Percentiles rank a stretch among this genome's conserved stretches.
Conservation (phyloP, 2,329 filamentous ascomycete species). For the Clonostachys sp. region DNA sequence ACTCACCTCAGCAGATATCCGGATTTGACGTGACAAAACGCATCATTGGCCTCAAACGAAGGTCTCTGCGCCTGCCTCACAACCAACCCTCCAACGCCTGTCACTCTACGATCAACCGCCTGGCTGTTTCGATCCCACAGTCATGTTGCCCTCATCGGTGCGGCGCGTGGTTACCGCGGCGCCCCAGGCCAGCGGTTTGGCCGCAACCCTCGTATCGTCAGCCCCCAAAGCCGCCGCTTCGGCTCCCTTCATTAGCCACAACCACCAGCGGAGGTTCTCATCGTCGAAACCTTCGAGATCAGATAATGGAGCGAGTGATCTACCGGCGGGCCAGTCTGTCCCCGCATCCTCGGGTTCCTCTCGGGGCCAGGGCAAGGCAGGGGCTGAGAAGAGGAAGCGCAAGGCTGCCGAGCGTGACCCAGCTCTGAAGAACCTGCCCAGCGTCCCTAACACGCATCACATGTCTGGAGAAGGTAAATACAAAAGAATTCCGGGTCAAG, state of each 20-base stretch:
- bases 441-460: slow-evolving; percentile 71
- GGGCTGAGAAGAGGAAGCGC: slow-evolving; percentile 51
- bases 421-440: slow-evolving; percentile 56
- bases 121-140: no score
- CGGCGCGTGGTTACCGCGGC: slow-evolving; percentile 46
- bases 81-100: no score
- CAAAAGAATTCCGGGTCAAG: background rate
- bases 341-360: slow-evolving; percentile 38
- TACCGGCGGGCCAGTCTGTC: slow-evolving; percentile 44
- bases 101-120: no score
- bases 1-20: background rate
- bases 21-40: no score
- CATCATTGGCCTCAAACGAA: no score
- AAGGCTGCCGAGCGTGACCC: slow-evolving; percentile 42
- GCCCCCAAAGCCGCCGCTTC: slow-evolving; percentile 29
- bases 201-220: slow-evolving; percentile 34
- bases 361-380: slow-evolving; percentile 33
- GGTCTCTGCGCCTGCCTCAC: no score
- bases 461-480: slow-evolving; percentile 60
- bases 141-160: slow-evolving; percentile 43
- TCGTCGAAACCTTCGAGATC: slow-evolving; percentile 60
- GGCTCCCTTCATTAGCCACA: slow-evolving; percentile 26
- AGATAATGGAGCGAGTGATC: slow-evolving; percentile 48
- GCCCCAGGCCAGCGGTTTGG: slow-evolving; percentile 37
- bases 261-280: slow-evolving; percentile 51